Evolutionary conservation across 202 grass and related monocot genomes (phyloP), one percentile per base, ranked within the genome.

Genomic region (Panicum hallii): DNA sequence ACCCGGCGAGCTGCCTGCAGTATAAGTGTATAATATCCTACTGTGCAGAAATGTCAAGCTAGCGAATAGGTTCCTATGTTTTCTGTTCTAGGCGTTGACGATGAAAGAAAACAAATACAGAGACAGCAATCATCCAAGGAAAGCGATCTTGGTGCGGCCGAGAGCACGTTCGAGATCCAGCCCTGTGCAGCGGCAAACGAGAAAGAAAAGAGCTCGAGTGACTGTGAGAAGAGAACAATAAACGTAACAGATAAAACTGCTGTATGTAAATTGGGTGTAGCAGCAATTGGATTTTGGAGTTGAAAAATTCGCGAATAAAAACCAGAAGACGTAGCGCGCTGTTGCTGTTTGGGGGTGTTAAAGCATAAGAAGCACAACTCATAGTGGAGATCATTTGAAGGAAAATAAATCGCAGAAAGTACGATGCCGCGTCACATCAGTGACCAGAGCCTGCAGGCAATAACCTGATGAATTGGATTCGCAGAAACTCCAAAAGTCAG

Each of bases 71-170:
- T 74, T 72, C 11, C 56, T 66, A 49, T 65, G 56, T 23, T 23
- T 82, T 9, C 58, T 1, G 73, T 70, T 70, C 42, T 72, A 43
- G 30, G 47, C 38, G 41, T 78, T 38, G 44, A 71, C 9, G 2
- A 70, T 23, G 61, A 55, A n/a, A n/a, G n/a, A n/a, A n/a, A n/a
- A n/a, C n/a, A n/a, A n/a, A 65, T 48, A 76, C 48, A 52, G 30
- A 32, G 40, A 34, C 45, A 77, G 77, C 50, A 28, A 70, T 70
- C 79, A 45, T 88, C 60, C 74, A 72, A 72, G 79, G 60, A 66
- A 78, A 72, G 13, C 83, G 23, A 74, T 63, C 43, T 77, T 70
- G 38, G 22, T 81, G 69, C 43, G 45, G 53, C 79, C 22, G 5
- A 78, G 5, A 78, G 74, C 49, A 41, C 9, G 82, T 82, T 87